phyloP scores from a whole-genome alignment of 768 basidiomycete species.

The Trametopsis cervina region DNA sequence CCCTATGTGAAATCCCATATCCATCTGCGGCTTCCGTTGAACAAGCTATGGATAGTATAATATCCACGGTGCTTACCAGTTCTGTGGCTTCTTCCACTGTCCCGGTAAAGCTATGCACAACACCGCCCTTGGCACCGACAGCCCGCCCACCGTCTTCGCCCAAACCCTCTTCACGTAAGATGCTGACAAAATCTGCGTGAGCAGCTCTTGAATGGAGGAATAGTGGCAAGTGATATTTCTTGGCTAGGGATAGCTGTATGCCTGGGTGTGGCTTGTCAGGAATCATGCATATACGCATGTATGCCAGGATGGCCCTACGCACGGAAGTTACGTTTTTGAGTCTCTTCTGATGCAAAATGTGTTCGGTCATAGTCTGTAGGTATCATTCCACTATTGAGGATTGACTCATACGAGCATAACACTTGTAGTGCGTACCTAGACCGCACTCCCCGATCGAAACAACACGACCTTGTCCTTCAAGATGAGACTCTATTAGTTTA shows the following conservation, averaged over 20 bases:
- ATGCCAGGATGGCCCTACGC: conserved; percentile 17
- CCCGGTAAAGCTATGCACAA: conserved; percentile 82
- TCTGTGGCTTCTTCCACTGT: conserved; percentile 53
- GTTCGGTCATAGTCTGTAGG: conserved; percentile 68
- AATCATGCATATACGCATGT: background rate
- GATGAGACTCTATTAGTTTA: conserved; percentile 40
- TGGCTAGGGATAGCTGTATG: conserved; percentile 60
- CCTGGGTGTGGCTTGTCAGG: background rate
- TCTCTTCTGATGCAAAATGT: conserved; percentile 51
- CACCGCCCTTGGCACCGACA: conserved; percentile 60
- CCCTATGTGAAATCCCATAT: conserved; percentile 70
- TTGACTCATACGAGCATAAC: background rate
- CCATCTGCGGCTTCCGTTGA: conserved; percentile 37
- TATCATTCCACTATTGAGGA: background rate
- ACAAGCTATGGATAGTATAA: background rate
- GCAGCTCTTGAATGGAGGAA: conserved; percentile 81
- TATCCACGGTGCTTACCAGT: conserved; percentile 37
- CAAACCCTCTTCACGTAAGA: conserved; percentile 62
- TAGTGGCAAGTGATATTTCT: conserved; percentile 65
- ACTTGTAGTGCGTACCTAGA: conserved; percentile 41
- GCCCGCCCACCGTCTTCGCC: conserved; percentile 44
- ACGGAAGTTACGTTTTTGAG: conserved; percentile 63
- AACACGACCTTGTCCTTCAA: conserved; percentile 48
- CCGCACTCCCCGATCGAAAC: conserved; percentile 80
- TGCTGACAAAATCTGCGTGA: conserved; percentile 59